These are phyloP conservation scores for Aspergillus sp. DNA, from an alignment of 2,329 filamentous ascomycete species.

Conservation along the genomic window DNA sequence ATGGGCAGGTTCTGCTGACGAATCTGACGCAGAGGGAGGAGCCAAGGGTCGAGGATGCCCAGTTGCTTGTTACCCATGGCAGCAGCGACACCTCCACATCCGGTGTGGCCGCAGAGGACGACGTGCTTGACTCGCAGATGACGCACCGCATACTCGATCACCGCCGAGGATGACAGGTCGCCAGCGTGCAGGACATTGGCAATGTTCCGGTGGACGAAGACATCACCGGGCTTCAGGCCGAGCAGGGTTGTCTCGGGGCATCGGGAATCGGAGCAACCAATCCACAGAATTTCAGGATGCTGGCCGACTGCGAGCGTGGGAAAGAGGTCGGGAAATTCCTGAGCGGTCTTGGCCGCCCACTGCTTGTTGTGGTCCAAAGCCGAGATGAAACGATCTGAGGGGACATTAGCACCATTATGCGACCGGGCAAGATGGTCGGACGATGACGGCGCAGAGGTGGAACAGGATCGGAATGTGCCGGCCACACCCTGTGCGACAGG, in stretches of 20 bases:
- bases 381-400: slow-evolving; percentile 58
- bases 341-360: slow-evolving; percentile 66
- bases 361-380: slow-evolving; percentile 68
- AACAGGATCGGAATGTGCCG: slow-evolving; percentile 11
- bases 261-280: slow-evolving; percentile 83
- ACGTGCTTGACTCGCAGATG: slow-evolving; percentile 67
- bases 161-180: slow-evolving; percentile 72
- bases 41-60: slow-evolving; percentile 62
- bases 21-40: slow-evolving; percentile 56
- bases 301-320: slow-evolving; percentile 66
- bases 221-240: slow-evolving; percentile 74
- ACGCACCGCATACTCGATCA: slow-evolving; percentile 76
- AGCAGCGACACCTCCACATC: slow-evolving; percentile 59
- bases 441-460: slow-evolving; percentile 18
- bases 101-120: slow-evolving; percentile 62
- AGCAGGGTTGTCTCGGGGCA: slow-evolving; percentile 81
- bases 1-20: slow-evolving; percentile 54
- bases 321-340: slow-evolving; percentile 71
- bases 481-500: slow-evolving; percentile 1
- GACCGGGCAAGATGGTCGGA: slow-evolving; percentile 16
- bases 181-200: slow-evolving; percentile 75
- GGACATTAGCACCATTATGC: slow-evolving; percentile 17
- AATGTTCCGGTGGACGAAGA: slow-evolving; percentile 89
- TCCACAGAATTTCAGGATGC: slow-evolving; percentile 66
- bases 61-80: slow-evolving; percentile 57